Base-by-base conservation (phyloP, 495 filamentous ascomycete species). In the Penicillium paxilli region DNA sequence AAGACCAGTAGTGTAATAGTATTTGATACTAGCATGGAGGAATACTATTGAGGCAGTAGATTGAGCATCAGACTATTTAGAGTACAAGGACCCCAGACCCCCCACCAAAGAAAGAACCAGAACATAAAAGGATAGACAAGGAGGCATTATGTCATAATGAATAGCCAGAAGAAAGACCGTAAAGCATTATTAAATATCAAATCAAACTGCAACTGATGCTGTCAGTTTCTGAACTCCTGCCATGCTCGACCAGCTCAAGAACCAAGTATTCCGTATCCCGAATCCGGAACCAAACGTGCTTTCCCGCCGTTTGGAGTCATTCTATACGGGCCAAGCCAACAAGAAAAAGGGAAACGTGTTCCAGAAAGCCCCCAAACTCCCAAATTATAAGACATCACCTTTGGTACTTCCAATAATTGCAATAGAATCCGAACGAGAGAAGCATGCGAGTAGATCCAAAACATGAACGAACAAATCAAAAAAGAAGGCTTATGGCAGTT, bases 221-320 rank as follows among this genome's bases (percentile, higher is more conserved):
- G 52, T 64, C 60, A 59, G 54, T 64, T 61, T 67, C 62, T 49
- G 58, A 73, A 75, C 72, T 75, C 72, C 70, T 70, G 51, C 65
- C 64, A 73, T 72, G 67, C 72, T 65, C 58, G 45, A 62, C 55
- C 60, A 56, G 53, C 58, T 59, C 55, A 46, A 58, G 51, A 60
- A 67, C 50, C 63, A 60, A 23, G 50, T n/a, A 55, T 32, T 44
- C 35, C 25, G 48, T 41, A 44, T 47, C 49, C 54, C 54, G 37
- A 63, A 57, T 46, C 49, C 51, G 30, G 24, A 58, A 44, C 41
- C 49, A 46, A 17, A 57, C 52, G 48, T 25, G 40, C 32, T 51
- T 20, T 38, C 40, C 16, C 26, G 22, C 19, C 45, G 48, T 33
- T 40, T 44, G 51, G 28, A 49, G 33, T 50, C 55, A 53, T 50